Conservation (phyloP, 257 asterid genomes). For the Thymus quinquecostatus region DNA sequence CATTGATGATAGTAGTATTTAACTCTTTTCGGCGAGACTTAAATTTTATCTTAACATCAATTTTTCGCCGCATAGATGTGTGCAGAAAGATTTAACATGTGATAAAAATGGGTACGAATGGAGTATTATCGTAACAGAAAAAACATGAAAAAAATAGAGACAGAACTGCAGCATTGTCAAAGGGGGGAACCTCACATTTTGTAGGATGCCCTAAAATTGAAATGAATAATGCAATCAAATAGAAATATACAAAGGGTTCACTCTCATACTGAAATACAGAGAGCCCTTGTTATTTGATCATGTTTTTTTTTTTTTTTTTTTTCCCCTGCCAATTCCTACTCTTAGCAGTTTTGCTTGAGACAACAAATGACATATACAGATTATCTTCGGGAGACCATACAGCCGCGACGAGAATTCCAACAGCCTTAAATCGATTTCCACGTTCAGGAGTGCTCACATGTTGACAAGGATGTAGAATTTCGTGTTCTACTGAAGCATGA, state of each 20-base stretch:
- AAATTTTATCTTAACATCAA: no score
- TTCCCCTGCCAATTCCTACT: not conserved
- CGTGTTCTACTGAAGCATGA: slow-evolving; percentile 52
- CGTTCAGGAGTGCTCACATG: not conserved
- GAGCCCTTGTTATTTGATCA: not conserved
- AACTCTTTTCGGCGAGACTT: no score
- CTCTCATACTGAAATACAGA: not conserved
- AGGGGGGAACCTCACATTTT: not conserved
- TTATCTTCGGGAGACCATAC: not conserved
- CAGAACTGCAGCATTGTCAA: not conserved
- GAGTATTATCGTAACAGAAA: not conserved
- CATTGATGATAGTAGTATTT: not conserved
- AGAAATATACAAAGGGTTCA: no score
- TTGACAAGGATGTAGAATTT: not conserved
- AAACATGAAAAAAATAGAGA: not conserved
- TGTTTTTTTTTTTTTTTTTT: not conserved
- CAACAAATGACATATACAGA: not conserved
- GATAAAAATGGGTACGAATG: no score
- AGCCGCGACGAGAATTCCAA: no score
- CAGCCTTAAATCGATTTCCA: not conserved
- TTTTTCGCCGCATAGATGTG: no score
- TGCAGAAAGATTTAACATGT: no score
- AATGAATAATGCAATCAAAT: not conserved
- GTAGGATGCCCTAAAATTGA: not conserved
- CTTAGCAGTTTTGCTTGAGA: not conserved